These are phyloP conservation scores for Paraconiothyrium brasiliense DNA, from an alignment of 2,329 filamentous ascomycete species.

Conservation along the genomic window DNA sequence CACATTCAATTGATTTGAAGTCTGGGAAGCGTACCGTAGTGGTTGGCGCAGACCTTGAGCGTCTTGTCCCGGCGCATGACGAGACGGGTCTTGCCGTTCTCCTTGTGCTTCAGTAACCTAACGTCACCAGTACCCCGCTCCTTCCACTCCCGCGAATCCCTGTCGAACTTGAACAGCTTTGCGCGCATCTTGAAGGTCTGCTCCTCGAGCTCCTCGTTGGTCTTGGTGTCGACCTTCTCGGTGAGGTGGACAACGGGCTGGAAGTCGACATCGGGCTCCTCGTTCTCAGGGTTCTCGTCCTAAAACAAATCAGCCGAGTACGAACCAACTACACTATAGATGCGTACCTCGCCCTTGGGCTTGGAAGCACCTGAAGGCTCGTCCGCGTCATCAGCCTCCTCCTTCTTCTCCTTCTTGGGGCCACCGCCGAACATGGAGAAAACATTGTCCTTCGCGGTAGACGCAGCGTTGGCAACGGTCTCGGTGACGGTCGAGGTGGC, in stretches of 20 bases:
- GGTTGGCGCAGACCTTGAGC: conserved; percentile 99
- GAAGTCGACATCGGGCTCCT: conserved; percentile 95
- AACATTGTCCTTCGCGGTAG: conserved; percentile 65
- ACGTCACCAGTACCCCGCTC: conserved; percentile 98
- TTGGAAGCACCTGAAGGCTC: conserved; percentile 87
- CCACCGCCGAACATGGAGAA: conserved; percentile 99
- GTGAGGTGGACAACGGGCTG: conserved; percentile 96
- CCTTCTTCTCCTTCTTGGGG: conserved; percentile 93
- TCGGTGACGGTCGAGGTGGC: conserved; percentile 39
- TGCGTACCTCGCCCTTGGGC: conserved; percentile 58
- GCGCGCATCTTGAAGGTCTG: conserved; percentile 99
- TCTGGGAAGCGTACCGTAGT: conserved; percentile 80
- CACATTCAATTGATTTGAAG: conserved; percentile 15
- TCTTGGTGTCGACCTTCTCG: conserved; percentile 96
- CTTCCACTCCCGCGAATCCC: conserved; percentile 95
- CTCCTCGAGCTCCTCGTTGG: conserved; percentile 98
- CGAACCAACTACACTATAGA: background rate
- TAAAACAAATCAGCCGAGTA: conserved; percentile 27
- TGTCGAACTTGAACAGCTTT: conserved; percentile 98
- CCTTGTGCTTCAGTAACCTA: conserved; percentile 96
- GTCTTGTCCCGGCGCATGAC: conserved; percentile 99
- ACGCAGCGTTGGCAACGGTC: conserved; percentile 50
- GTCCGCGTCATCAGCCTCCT: conserved; percentile 75
- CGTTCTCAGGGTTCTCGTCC: conserved; percentile 83
- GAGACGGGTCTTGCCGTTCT: conserved; percentile 95